A percentile compares a stretch with the other conserved stretches of the same genome.
Evolutionary conservation across 176 grass and related monocot genomes (phyloP).

Genomic region (Carex littledalei): DNA sequence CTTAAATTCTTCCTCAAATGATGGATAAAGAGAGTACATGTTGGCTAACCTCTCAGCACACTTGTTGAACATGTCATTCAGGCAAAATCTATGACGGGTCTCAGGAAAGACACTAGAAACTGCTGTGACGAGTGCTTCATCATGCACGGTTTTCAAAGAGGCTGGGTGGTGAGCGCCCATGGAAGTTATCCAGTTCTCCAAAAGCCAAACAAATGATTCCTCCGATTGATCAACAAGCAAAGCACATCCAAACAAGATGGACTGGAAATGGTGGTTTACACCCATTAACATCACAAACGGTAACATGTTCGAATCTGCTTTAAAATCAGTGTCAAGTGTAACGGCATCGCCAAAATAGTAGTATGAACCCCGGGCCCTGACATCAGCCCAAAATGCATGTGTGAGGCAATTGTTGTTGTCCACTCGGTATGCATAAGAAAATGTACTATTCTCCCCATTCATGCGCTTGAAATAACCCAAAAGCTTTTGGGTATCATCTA

Average conservation of each 20-base stretch:
- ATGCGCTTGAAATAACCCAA: slow-evolving; percentile 55
- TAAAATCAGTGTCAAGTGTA: slow-evolving; percentile 49
- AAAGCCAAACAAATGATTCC: slow-evolving; percentile 46
- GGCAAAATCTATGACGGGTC: slow-evolving; percentile 43
- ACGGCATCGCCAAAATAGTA: slow-evolving; percentile 65
- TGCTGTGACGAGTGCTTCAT: slow-evolving; percentile 33
- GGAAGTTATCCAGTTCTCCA: slow-evolving; percentile 47
- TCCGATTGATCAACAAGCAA: slow-evolving; percentile 44
- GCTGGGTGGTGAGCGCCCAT: slow-evolving; percentile 41
- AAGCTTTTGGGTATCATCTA: slow-evolving; percentile 54
- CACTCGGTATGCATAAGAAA: slow-evolving; percentile 56
- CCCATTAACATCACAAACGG: slow-evolving; percentile 51
- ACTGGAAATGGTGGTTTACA: slow-evolving; percentile 56
- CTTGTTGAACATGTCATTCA: slow-evolving; percentile 38
- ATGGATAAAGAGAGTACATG: slow-evolving; percentile 31
- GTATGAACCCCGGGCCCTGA: slow-evolving; percentile 47
- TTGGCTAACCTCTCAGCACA: slow-evolving; percentile 37
- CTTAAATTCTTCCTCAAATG: slow-evolving; percentile 41
- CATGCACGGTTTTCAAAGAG: slow-evolving; percentile 39
- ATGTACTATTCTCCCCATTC: slow-evolving; percentile 55
- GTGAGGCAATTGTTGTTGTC: slow-evolving; percentile 61
- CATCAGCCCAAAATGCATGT: slow-evolving; percentile 57
- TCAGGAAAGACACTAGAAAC: slow-evolving; percentile 47
- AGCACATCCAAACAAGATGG: slow-evolving; percentile 47
- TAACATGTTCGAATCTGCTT: slow-evolving; percentile 42